These are phyloP conservation scores for Raddia distichophylla DNA, from an alignment of 176 grass and related monocot genomes.

Conservation along the genomic window DNA sequence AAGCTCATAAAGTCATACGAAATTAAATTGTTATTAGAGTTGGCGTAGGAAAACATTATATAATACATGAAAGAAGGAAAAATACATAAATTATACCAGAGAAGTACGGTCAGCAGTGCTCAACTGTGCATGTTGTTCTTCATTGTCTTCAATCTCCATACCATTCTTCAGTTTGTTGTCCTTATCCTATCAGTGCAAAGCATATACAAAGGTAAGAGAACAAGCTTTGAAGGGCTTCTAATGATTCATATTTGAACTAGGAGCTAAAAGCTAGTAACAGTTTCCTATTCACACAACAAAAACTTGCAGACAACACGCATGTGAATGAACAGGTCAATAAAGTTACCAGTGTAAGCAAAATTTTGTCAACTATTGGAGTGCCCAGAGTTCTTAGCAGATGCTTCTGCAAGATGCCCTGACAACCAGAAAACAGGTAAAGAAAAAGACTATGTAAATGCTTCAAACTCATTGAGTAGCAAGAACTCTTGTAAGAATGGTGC, in stretches of 20 bases:
- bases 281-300: constrained; percentile 30
- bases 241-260: constrained; percentile 22
- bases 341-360: constrained; percentile 78
- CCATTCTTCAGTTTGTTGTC: constrained; percentile 96
- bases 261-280: not conserved
- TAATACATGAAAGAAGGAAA: constrained; percentile 20
- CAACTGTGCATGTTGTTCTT: constrained; percentile 53
- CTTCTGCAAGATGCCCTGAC: constrained; percentile 83
- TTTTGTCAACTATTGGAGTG: constrained; percentile 66
- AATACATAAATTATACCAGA: constrained; percentile 54
- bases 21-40: constrained; percentile 36
- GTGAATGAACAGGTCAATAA: not conserved
- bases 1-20: constrained; percentile 34
- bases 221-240: constrained; percentile 5
- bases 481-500: constrained; percentile 33
- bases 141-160: constrained; percentile 62
- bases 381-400: constrained; percentile 88
- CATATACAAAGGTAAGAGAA: constrained; percentile 30
- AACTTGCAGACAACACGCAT: constrained; percentile 22
- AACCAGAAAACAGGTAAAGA: constrained; percentile 35
- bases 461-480: constrained; percentile 30
- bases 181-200: constrained; percentile 57
- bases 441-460: constrained; percentile 41
- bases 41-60: not conserved
- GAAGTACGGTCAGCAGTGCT: constrained; percentile 70